Evolutionary conservation across 352 stramenopile species (phyloP).

Genomic region (Phytophthora sp.): DNA sequence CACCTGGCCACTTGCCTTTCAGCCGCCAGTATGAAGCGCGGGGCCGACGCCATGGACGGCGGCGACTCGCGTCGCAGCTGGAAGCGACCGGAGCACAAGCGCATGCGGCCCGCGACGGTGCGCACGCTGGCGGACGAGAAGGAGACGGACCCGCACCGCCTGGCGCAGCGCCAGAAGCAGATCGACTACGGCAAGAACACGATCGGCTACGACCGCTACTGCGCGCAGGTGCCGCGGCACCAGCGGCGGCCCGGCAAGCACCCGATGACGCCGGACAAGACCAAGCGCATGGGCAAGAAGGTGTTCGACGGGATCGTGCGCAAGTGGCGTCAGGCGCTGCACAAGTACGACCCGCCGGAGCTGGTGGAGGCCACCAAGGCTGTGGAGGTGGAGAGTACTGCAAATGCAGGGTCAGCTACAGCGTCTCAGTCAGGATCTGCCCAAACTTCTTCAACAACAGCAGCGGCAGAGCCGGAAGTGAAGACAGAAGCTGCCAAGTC

Average conservation of each 20-base stretch:
- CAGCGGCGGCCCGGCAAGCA: constrained; percentile 52
- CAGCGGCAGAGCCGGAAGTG: not conserved
- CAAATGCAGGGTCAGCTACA: not conserved
- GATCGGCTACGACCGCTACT: constrained; percentile 90
- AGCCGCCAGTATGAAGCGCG: constrained; percentile 25
- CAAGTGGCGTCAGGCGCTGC: constrained; percentile 80
- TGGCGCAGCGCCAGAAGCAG: constrained; percentile 93
- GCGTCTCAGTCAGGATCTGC: too few species aligned
- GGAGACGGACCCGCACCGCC: constrained; percentile 79
- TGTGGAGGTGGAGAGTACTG: not conserved
- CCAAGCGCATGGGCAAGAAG: constrained; percentile 77
- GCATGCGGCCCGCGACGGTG: constrained; percentile 32
- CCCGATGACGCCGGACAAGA: constrained; percentile 85
- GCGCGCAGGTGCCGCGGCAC: constrained; percentile 58
- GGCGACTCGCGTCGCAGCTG: not conserved
- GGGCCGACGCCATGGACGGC: constrained; percentile 17
- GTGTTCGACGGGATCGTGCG: constrained; percentile 82
- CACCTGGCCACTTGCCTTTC: constrained; percentile 1
- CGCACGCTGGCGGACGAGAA: constrained; percentile 62
- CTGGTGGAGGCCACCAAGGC: constrained; percentile 31
- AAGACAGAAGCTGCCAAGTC: too few species aligned
- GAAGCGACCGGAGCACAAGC: constrained; percentile 18
- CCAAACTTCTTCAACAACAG: constrained; percentile 10
- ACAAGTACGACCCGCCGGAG: constrained; percentile 83
- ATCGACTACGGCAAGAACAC: constrained; percentile 94